Evolutionary conservation across 768 basidiomycete species (phyloP).

Genomic region (Aureoboletus auriporus): DNA sequence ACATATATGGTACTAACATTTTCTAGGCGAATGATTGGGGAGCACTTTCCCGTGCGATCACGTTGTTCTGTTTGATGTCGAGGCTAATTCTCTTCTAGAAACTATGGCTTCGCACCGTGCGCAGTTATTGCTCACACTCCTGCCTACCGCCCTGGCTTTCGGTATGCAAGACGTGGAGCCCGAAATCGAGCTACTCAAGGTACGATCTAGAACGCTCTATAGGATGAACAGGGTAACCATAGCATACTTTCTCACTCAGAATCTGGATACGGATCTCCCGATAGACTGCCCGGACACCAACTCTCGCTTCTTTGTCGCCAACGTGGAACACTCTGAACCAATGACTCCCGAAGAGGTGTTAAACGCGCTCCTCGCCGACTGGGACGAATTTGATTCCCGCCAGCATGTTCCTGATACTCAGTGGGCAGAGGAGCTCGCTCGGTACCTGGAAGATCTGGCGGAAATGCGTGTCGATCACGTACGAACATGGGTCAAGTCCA

Average conservation of each 20-base stretch:
- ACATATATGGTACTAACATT: not conserved
- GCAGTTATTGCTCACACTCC: constrained; percentile 35
- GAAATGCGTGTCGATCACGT: constrained; percentile 46
- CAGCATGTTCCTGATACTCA: constrained; percentile 34
- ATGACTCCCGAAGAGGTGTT: constrained; percentile 11
- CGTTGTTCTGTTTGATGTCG: not conserved
- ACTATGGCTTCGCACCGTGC: constrained; percentile 45
- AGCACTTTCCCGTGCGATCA: constrained; percentile 48
- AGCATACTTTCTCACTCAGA: constrained; percentile 30
- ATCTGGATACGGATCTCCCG: constrained; percentile 47
- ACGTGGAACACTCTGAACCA: constrained; percentile 9
- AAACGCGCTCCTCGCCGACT: constrained; percentile 22
- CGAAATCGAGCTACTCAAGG: constrained; percentile 47
- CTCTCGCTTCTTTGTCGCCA: constrained; percentile 33
- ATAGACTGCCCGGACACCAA: constrained; percentile 36
- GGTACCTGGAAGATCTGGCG: constrained; percentile 39
- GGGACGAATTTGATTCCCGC: constrained; percentile 32
- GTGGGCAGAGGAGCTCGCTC: constrained; percentile 39
- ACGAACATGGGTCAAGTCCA: constrained; percentile 45
- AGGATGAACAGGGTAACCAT: not conserved
- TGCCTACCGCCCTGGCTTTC: constrained; percentile 45
- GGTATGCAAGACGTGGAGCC: constrained; percentile 47
- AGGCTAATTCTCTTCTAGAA: constrained; percentile 27
- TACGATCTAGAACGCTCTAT: constrained; percentile 9
- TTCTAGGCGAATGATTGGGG: constrained; percentile 60